Evolutionary conservation across 2,329 filamentous ascomycete genomes (phyloP), one percentile per base, ranked within the genome.

Genomic region (Hymenoscyphus salicellus): DNA sequence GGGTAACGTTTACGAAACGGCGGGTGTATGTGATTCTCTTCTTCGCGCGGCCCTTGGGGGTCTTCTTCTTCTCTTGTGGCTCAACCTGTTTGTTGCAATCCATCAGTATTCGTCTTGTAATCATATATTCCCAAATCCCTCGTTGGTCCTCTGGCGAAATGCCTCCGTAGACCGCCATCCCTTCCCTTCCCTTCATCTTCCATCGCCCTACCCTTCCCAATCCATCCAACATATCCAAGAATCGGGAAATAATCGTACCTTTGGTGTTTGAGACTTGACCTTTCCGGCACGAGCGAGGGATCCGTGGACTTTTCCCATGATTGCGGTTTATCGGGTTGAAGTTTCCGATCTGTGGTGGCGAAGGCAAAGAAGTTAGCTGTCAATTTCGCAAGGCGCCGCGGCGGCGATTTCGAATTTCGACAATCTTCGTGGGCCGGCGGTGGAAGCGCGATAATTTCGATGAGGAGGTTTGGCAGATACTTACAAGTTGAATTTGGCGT

Each of bases 1-100:
- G 87, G 78, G 92, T 95, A 79, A 98, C 93, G 84, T 98, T 97
- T 75, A 98, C 93, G 86, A 98, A 98, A 78, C 94, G 93, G 81
- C 94, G 91, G 76, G 92, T 97, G 88, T 97, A 97, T 81, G 87
- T 89, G 80, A 96, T 89, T 78, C 94, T 89, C 93, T 98, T 98
- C 85, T 95, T 92, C 75, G 94, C 94, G 79, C 94, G 93, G 79
- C 94, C 94, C 89, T 97, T 97, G 79, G 94, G 93, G 76, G 84
- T 86, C 91, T 98, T 97, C 84, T 91, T 85, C 90, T 97, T 97
- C 89, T 97, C 93, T 83, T 93, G 90, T 66, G 86, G 82, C 83
- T 95, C 91, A 81, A 94, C 90, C 90, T 93, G 76, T 79, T 66
- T 64, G 55, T n/a, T 26, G 59, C 14, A 66, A 43, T 68, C 67